A percentile compares a stretch with the other conserved stretches of the same genome.
Conservation (phyloP, 2,329 filamentous ascomycete species). For the Coniella lustricola region DNA sequence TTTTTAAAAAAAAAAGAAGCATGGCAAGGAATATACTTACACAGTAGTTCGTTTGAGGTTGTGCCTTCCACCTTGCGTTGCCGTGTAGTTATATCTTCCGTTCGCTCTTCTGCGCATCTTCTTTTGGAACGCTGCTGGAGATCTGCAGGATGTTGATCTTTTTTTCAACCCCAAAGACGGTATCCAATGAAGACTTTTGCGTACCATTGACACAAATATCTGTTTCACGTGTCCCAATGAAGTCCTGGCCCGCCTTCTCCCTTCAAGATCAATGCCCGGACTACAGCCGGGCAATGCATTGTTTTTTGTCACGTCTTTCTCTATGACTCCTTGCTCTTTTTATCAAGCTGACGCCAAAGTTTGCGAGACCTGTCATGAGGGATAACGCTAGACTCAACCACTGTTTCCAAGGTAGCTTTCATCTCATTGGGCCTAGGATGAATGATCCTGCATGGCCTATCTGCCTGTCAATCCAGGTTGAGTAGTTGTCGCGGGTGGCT, state of each 20-base stretch:
- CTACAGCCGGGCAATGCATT: too few species aligned
- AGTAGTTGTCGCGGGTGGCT: too few species aligned
- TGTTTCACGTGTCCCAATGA: neutral
- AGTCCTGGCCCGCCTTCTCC: too few species aligned
- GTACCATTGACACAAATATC: neutral
- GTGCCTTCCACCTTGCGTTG: neutral
- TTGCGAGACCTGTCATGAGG: neutral
- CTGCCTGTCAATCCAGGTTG: neutral
- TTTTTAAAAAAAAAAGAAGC: neutral
- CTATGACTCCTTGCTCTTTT: neutral
- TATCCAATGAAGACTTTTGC: neutral
- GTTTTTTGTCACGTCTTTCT: too few species aligned
- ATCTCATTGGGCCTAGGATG: neutral
- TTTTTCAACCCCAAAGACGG: too few species aligned
- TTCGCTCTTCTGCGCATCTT: constrained; percentile 2
- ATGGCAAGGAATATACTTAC: too few species aligned
- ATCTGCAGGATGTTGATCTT: neutral
- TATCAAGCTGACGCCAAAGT: neutral
- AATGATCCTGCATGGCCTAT: neutral
- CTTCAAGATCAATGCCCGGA: too few species aligned
- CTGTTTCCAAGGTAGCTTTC: neutral
- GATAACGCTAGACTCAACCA: neutral
- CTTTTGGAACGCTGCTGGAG: constrained; percentile 10
- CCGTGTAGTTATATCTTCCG: neutral
- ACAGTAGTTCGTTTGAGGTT: neutral